Percentiles rank a stretch among this genome's conserved stretches.
These are phyloP conservation scores for Suillus weaverae DNA, from an alignment of 768 basidiomycete genomes.

Conservation along the genomic window DNA sequence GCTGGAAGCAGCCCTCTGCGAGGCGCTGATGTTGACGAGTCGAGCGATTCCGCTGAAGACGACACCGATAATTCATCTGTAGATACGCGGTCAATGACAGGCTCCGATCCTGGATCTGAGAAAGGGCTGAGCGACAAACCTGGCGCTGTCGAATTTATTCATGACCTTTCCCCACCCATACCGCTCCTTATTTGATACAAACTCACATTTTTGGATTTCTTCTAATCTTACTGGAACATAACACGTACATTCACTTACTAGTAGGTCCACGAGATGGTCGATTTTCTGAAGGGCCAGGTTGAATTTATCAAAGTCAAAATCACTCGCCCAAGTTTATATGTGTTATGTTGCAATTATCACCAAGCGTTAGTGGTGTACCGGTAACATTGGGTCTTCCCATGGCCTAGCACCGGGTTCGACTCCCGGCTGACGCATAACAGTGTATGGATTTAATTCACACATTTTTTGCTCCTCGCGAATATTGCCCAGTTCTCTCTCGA, in stretches of 20 bases:
- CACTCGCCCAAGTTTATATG: neutral
- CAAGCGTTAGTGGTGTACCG: constrained; percentile 63
- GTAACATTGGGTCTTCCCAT: constrained; percentile 90
- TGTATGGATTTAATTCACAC: no score
- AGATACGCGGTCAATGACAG: constrained; percentile 24
- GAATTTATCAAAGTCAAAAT: neutral
- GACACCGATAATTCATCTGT: constrained; percentile 24
- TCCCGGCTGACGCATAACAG: constrained; percentile 58
- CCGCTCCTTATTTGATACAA: constrained; percentile 3
- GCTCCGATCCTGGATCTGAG: constrained; percentile 30
- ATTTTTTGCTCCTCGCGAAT: neutral
- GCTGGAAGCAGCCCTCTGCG: constrained; percentile 3
- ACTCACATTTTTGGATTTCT: neutral
- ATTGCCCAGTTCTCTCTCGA: neutral
- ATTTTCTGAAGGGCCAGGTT: neutral
- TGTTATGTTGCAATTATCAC: fast-evolving
- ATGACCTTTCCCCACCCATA: neutral
- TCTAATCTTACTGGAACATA: neutral
- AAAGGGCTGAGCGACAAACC: constrained; percentile 1
- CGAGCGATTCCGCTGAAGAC: constrained; percentile 15
- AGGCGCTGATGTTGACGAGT: constrained; percentile 7
- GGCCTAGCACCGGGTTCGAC: constrained; percentile 63
- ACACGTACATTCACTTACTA: neutral
- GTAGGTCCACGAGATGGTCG: neutral
- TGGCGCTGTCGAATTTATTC: constrained; percentile 4